phyloP scores from a whole-genome alignment of 2,329 filamentous ascomycete genomes.

The Pyrenophora graminea region DNA sequence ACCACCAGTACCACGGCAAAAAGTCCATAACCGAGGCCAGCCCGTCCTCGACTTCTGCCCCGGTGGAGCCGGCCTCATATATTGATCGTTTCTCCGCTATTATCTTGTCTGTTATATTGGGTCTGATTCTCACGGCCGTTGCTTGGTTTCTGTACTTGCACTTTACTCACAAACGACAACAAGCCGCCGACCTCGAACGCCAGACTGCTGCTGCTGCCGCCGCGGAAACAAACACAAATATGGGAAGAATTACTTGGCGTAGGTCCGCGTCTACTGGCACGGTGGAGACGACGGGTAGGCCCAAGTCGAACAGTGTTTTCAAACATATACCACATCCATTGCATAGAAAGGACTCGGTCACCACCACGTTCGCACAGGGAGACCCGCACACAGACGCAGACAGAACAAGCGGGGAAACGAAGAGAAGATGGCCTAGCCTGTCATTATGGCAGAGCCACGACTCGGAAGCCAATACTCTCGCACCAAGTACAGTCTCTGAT shows the following conservation, averaged over 20 bases:
- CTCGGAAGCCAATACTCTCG: background rate
- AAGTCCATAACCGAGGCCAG: too few species aligned
- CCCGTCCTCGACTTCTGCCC: background rate
- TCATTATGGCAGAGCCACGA: background rate
- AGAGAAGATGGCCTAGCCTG: background rate
- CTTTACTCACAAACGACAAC: background rate
- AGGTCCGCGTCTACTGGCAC: background rate
- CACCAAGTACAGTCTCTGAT: background rate
- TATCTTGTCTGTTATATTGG: constrained; percentile 13
- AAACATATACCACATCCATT: background rate
- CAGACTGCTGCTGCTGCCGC: background rate
- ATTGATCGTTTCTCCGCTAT: constrained; percentile 18
- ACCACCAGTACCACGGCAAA: background rate
- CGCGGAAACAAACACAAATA: background rate
- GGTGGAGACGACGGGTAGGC: background rate
- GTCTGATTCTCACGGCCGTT: background rate
- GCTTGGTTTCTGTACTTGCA: background rate
- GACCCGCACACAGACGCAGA: background rate
- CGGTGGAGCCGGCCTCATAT: background rate
- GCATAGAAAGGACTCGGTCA: background rate
- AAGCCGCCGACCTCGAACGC: background rate
- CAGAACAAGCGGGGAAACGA: background rate
- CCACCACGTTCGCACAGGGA: background rate
- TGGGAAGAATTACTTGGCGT: background rate
- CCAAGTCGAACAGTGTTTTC: background rate